Percentiles rank a stretch among this genome's conserved stretches.
Evolutionary conservation across 768 basidiomycete species (phyloP).

Genomic region (Termitomyces sp.): DNA sequence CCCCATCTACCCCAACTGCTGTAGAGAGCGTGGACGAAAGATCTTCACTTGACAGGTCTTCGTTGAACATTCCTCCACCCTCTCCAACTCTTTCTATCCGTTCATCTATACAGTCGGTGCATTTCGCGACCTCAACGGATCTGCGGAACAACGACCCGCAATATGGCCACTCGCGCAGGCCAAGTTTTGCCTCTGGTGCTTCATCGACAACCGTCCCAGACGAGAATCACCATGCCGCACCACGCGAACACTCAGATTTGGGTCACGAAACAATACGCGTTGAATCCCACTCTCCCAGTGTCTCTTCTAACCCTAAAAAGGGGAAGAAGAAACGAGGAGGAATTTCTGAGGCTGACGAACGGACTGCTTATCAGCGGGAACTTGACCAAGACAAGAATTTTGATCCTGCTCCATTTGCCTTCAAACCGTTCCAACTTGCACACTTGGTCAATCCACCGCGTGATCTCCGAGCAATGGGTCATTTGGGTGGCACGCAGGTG

Average conservation of each 20-base stretch:
- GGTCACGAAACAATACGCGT: conserved; percentile 30
- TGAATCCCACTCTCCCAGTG: conserved; percentile 28
- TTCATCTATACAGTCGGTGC: conserved; percentile 39
- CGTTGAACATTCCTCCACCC: conserved; percentile 40
- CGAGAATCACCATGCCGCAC: conserved; percentile 17
- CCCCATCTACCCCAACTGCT: background rate
- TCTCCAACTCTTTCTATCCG: conserved; percentile 72
- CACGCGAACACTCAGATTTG: conserved; percentile 14
- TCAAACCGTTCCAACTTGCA: conserved; percentile 73
- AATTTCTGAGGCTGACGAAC: conserved; percentile 19
- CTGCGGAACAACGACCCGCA: conserved; percentile 66
- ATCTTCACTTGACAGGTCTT: conserved; percentile 12
- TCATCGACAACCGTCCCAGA: conserved; percentile 52
- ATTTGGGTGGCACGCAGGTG: conserved; percentile 65
- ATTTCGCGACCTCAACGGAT: conserved; percentile 48
- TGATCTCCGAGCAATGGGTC: conserved; percentile 54
- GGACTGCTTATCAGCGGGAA: conserved; percentile 28
- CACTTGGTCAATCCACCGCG: conserved; percentile 85
- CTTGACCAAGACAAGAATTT: conserved; percentile 32
- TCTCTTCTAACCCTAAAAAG: conserved; percentile 21
- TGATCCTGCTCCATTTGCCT: conserved; percentile 68
- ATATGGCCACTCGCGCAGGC: conserved; percentile 43
- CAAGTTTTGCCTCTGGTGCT: conserved; percentile 45
- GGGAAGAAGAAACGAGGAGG: conserved; percentile 20
- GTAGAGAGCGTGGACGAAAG: conserved; percentile 34